Base-by-base conservation (phyloP, 345 rosid species). In the Camelina hispida region DNA sequence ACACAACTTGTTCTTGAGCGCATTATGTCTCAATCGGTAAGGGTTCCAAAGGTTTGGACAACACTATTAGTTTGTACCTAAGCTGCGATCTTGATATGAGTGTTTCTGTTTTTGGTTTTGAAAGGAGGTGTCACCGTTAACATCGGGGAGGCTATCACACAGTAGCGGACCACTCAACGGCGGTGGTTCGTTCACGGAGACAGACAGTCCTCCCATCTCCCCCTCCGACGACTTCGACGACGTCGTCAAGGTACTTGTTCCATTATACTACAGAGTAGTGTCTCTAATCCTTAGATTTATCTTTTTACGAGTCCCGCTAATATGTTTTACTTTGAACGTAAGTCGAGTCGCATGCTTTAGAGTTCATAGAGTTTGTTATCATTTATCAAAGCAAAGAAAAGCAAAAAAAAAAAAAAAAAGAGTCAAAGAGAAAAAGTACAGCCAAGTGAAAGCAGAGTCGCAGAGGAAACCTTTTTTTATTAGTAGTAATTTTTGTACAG, bases 1-100 rank as follows among this genome's bases (percentile, higher is more conserved):
- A 88, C 97, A 28, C 98, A 94, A 83, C 91, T 91, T 57, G 88
- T 94, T 61, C 97, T 94, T 12, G 98, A 94, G 43, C 98, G 97
- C 71, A 94, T 94, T 47, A 88, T 91, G 97, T 89, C 96, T 20
- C 98, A 91, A 59, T 89, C 98, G 70, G 98, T 91, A 64, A 79
- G 82, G 82, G 63, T 34, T 46, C 34, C 28, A 14, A 13, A 28
- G 46, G 11, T 52, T 52, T 61, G 18, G 16, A 34, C 22, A 35
- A 51, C 38, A 42, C 55, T 35, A 3, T 0, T 28, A 4, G 4
- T 30, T 40, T 48, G 14, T 30, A 23, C 30, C 30, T 28, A 28
- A 0, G 22, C 40, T 20, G 30, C 53, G 35, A 3, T 46, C 22
- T 23, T 28, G 14, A 44, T 48, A 48, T 62, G 66, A 17, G 53